phyloP scores from a whole-genome alignment of 805 yeast genomes.

The Torulaspora quercuum region DNA sequence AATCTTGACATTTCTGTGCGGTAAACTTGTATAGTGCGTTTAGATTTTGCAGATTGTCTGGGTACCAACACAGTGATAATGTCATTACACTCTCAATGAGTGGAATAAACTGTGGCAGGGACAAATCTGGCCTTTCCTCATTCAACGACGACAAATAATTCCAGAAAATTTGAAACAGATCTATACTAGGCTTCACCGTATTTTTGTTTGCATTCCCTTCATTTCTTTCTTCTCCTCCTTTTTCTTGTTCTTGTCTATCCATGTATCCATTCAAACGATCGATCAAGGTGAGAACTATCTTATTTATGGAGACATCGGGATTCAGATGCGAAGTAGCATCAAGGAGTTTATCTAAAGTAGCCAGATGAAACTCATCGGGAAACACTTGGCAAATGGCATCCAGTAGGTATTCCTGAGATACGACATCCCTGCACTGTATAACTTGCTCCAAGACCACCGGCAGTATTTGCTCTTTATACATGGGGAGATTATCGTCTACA shows the following conservation, averaged over 20 bases:
- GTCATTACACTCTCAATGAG: constrained; percentile 64
- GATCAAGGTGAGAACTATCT: constrained; percentile 65
- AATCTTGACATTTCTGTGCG: constrained; percentile 38
- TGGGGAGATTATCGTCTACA: constrained; percentile 60
- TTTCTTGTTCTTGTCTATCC: constrained; percentile 16
- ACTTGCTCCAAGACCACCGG: constrained; percentile 86
- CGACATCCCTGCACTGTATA: constrained; percentile 82
- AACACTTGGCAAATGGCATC: constrained; percentile 93
- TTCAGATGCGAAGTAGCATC: constrained; percentile 62
- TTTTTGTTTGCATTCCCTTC: constrained; percentile 9
- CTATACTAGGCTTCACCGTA: constrained; percentile 17
- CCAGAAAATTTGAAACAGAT: constrained; percentile 65
- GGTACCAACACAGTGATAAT: constrained; percentile 64
- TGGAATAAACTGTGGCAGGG: constrained; percentile 60
- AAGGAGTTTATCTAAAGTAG: constrained; percentile 64
- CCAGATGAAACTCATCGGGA: constrained; percentile 86
- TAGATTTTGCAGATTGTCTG: constrained; percentile 55
- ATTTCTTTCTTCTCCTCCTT: constrained; percentile 16
- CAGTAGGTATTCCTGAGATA: constrained; percentile 87
- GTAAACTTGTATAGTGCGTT: constrained; percentile 61
- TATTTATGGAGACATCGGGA: constrained; percentile 66
- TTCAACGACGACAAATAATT: constrained; percentile 54
- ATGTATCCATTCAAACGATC: constrained; percentile 49
- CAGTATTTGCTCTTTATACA: constrained; percentile 50
- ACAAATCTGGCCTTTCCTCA: constrained; percentile 58